phyloP scores from a whole-genome alignment of 140 eudicot genomes.

The Oenanthe javanica region DNA sequence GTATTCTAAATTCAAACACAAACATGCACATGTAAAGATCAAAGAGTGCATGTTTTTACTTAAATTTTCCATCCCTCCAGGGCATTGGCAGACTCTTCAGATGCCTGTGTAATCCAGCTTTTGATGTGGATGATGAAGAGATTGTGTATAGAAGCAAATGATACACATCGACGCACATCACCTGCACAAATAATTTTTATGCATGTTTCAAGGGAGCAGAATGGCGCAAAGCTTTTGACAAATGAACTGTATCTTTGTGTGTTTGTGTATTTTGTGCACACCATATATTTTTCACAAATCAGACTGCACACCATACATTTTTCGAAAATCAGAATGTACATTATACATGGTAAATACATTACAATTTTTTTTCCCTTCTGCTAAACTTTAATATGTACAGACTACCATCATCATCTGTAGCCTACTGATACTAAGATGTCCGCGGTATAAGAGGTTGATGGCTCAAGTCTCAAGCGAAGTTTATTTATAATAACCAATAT shows the following conservation, averaged over 20 bases:
- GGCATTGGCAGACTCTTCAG: slow-evolving; percentile 97
- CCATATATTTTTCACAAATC: not conserved
- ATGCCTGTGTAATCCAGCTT: slow-evolving; percentile 96
- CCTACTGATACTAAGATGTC: not conserved
- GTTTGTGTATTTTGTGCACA: not conserved
- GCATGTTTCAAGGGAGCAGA: not conserved
- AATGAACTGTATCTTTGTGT: not conserved
- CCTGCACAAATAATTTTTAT: not conserved
- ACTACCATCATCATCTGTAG: not conserved
- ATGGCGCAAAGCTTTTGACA: not conserved
- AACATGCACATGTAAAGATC: not conserved
- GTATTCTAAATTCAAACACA: too few relatives aligned
- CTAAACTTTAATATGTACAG: not conserved
- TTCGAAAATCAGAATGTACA: not conserved
- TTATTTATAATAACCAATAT: not conserved
- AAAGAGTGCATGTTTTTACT: not conserved
- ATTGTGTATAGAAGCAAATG: slow-evolving; percentile 82
- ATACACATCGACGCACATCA: not conserved
- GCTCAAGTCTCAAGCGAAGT: not conserved
- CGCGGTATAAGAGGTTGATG: not conserved
- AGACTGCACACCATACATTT: not conserved
- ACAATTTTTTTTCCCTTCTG: not conserved
- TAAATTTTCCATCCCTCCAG: slow-evolving; percentile 26
- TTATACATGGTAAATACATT: not conserved
- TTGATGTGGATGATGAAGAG: slow-evolving; percentile 89